These are phyloP conservation scores for Xerocomellus dryophilus DNA, from an alignment of 768 basidiomycete genomes.

Conservation along the genomic window DNA sequence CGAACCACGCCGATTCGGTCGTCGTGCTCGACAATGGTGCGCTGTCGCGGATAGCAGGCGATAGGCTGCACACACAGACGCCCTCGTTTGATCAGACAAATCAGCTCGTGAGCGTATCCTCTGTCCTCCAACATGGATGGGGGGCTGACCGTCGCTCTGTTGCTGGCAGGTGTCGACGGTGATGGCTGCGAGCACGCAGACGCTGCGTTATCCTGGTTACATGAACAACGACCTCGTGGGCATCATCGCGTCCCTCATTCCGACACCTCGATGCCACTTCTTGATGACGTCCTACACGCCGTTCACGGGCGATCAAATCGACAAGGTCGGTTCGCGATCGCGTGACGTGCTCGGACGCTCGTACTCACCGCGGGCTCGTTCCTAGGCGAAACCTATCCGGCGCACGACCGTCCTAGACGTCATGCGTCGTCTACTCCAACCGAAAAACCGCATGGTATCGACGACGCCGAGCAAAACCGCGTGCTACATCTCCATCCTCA, in stretches of 20 bases:
- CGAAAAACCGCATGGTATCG: conserved; percentile 97
- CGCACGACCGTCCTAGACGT: conserved; percentile 97
- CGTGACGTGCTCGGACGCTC: neutral
- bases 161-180: conserved; percentile 82
- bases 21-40: conserved; percentile 98
- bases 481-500: conserved; percentile 96
- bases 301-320: conserved; percentile 94
- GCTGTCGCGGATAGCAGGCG: conserved; percentile 86
- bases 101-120: conserved; percentile 59
- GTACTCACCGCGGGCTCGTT: neutral
- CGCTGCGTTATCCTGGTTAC: conserved; percentile 94
- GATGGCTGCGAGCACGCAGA: conserved; percentile 96
- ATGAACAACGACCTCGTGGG: conserved; percentile 99
- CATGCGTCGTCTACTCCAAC: conserved; percentile 95
- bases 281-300: conserved; percentile 99
- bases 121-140: neutral
- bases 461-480: conserved; percentile 88
- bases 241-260: conserved; percentile 94
- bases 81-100: conserved; percentile 91
- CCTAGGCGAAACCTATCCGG: conserved; percentile 88
- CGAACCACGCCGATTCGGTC: conserved; percentile 95
- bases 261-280: conserved; percentile 96
- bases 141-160: neutral
- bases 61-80: conserved; percentile 84
- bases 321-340: conserved; percentile 65